Percentiles rank a stretch among this genome's conserved stretches.
These are phyloP conservation scores for Kluyveromyces marxianus DNA, from an alignment of 1,139 yeast species.

Conservation along the genomic window DNA sequence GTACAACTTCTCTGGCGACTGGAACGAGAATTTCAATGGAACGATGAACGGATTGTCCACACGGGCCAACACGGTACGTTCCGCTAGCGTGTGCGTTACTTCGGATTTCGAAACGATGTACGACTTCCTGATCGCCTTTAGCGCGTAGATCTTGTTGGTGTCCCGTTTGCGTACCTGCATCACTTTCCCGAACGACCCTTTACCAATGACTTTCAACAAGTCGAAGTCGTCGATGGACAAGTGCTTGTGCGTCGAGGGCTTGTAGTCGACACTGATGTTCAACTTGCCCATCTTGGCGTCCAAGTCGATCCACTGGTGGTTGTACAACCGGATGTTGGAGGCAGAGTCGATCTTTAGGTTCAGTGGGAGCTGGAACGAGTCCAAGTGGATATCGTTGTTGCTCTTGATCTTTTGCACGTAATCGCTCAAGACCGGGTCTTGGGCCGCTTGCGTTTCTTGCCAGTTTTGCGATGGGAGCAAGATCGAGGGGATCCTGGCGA, in stretches of 20 bases:
- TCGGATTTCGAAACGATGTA: constrained; percentile 92
- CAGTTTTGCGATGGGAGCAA: constrained; percentile 43
- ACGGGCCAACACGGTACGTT: constrained; percentile 87
- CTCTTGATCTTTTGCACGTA: constrained; percentile 30
- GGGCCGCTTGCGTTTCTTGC: constrained; percentile 26
- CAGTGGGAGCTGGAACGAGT: constrained; percentile 31
- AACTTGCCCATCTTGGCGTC: constrained; percentile 36
- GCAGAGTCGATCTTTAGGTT: constrained; percentile 33
- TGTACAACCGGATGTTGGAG: constrained; percentile 36
- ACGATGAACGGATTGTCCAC: constrained; percentile 96
- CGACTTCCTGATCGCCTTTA: constrained; percentile 87
- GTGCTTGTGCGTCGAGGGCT: constrained; percentile 62
- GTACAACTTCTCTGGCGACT: constrained; percentile 88
- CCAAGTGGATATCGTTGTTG: constrained; percentile 36
- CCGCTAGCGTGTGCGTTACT: constrained; percentile 93
- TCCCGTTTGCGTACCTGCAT: constrained; percentile 97
- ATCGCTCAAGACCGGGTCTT: constrained; percentile 29
- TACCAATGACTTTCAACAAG: constrained; percentile 87
- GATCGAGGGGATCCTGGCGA: constrained; percentile 66
- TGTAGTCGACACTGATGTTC: constrained; percentile 69
- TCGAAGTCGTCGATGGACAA: constrained; percentile 88
- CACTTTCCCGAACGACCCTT: constrained; percentile 96
- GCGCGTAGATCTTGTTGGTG: constrained; percentile 87
- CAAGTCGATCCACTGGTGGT: constrained; percentile 40
- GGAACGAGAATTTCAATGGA: constrained; percentile 94